phyloP scores from a whole-genome alignment of 306 rosid species.

The Spatholobus suberectus region DNA sequence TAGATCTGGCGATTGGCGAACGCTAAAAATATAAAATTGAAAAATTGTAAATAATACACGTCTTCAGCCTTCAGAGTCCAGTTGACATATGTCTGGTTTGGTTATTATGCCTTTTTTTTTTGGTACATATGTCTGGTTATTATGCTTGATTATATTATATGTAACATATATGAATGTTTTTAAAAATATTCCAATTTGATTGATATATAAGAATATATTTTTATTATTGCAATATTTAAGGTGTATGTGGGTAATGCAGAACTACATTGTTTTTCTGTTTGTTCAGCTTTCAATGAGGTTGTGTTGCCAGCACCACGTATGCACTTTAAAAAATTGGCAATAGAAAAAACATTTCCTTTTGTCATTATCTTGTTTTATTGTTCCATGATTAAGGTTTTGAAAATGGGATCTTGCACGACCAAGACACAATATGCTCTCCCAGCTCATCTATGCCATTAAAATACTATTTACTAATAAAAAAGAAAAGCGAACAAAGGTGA shows the following conservation, averaged over 20 bases:
- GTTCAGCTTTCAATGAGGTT: conserved; percentile 51
- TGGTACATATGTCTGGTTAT: conserved; percentile 19
- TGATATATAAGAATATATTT: neutral
- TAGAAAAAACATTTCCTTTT: conserved; percentile 44
- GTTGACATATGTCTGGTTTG: conserved; percentile 15
- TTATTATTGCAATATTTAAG: neutral
- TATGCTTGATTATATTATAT: neutral
- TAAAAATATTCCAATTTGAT: neutral
- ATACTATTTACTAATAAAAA: conserved; percentile 9
- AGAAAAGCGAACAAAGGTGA: neutral
- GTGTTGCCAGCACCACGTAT: conserved; percentile 45
- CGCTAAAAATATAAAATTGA: neutral
- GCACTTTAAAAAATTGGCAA: conserved; percentile 35
- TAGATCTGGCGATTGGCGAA: neutral
- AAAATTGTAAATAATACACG: neutral
- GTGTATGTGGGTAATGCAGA: conserved; percentile 32
- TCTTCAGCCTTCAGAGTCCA: neutral
- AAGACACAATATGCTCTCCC: conserved; percentile 65
- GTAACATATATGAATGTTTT: neutral
- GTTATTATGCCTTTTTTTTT: too few species aligned
- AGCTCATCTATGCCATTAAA: conserved; percentile 58
- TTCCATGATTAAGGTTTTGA: conserved; percentile 66
- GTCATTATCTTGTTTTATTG: conserved; percentile 86
- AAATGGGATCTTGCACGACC: conserved; percentile 65
- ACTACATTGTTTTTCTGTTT: conserved; percentile 39